These are phyloP conservation scores for Trapa incisa DNA, from an alignment of 345 rosid species.

Conservation along the genomic window DNA sequence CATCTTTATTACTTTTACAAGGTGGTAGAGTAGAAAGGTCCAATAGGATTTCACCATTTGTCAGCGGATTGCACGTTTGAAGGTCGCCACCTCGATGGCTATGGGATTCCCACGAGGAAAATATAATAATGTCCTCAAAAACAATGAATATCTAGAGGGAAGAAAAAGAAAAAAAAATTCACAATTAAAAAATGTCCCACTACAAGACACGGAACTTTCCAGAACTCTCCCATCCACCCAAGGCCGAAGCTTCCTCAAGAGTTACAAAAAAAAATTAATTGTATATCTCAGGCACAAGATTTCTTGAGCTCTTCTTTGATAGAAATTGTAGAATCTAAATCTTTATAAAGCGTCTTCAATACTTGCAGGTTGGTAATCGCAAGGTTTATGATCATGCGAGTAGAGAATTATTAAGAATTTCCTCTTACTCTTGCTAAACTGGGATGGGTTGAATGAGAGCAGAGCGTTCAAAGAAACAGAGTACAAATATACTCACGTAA, in stretches of 20 bases:
- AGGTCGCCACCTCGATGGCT: too few species aligned
- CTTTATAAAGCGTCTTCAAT: not conserved
- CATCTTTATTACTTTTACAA: not conserved
- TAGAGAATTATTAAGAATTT: not conserved
- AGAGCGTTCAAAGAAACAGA: not conserved
- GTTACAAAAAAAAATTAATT: not conserved
- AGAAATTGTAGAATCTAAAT: not conserved
- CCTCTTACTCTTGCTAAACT: not conserved
- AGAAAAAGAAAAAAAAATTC: not conserved
- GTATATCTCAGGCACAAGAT: not conserved
- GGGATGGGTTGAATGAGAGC: not conserved
- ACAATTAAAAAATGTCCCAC: not conserved
- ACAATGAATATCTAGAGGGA: not conserved
- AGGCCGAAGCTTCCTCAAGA: not conserved
- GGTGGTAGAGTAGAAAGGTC: not conserved
- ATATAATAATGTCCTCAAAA: not conserved
- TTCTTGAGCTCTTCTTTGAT: not conserved
- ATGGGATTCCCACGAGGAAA: too few species aligned
- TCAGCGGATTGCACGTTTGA: too few species aligned
- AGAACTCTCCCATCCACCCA: not conserved
- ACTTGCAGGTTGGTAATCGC: too few species aligned
- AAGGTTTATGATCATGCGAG: too few species aligned
- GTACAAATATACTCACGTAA: slow-evolving; percentile 37
- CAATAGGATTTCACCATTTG: too few species aligned
- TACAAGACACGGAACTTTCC: not conserved